Evolutionary conservation across 495 filamentous ascomycete species (phyloP).

Genomic region (Annulohypoxylon moriforme): DNA sequence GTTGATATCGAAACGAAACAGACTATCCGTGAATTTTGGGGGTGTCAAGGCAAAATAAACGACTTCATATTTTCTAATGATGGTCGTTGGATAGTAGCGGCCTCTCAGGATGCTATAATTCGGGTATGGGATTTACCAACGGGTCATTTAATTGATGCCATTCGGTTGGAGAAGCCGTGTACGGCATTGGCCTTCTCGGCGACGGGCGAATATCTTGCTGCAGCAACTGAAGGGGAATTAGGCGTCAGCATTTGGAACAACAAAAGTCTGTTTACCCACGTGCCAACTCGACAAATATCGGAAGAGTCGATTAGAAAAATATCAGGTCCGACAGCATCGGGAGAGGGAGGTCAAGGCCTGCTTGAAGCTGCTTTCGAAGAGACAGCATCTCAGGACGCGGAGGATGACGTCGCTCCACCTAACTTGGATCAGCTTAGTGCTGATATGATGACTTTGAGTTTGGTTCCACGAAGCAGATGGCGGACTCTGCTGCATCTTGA

Average conservation of each 20-base stretch:
- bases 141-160: constrained; percentile 90
- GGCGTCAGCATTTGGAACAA: constrained; percentile 97
- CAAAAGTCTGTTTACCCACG: constrained; percentile 85
- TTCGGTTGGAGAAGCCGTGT: constrained; percentile 78
- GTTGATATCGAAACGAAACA: constrained; percentile 91
- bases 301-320: constrained; percentile 75
- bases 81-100: constrained; percentile 92
- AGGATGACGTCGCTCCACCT: constrained; percentile 57
- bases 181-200: constrained; percentile 86
- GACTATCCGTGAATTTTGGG: constrained; percentile 92
- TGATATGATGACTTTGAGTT: constrained; percentile 85
- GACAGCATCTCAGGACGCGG: constrained; percentile 54
- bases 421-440: constrained; percentile 78
- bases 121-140: constrained; percentile 97
- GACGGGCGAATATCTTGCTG: constrained; percentile 93
- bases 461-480: constrained; percentile 91
- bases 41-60: constrained; percentile 80
- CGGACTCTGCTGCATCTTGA: constrained; percentile 93
- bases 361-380: constrained; percentile 76
- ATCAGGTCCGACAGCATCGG: constrained; percentile 77
- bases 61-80: constrained; percentile 94
- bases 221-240: constrained; percentile 82
- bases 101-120: constrained; percentile 82
- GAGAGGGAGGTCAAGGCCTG: constrained; percentile 76
- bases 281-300: constrained; percentile 82